A percentile compares a stretch with the other conserved stretches of the same genome.
These are phyloP conservation scores for Phialophora chinensis DNA, from an alignment of 2,329 filamentous ascomycete genomes.

Conservation along the genomic window DNA sequence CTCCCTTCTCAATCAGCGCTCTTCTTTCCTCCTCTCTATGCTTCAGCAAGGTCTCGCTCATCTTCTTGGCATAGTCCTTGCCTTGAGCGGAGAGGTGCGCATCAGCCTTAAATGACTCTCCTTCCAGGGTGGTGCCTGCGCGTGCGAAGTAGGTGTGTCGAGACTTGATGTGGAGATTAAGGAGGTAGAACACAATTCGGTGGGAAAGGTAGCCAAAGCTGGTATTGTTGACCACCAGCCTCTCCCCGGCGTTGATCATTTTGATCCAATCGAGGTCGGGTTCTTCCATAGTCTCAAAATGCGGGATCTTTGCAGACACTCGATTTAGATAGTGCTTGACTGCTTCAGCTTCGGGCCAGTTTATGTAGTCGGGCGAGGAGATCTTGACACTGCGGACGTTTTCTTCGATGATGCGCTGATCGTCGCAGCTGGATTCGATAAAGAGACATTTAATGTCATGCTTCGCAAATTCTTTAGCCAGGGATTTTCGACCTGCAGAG, in stretches of 20 bases:
- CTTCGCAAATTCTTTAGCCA: slow-evolving; percentile 97
- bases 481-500: slow-evolving; percentile 75
- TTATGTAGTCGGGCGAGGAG: slow-evolving; percentile 91
- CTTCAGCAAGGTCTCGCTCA: slow-evolving; percentile 80
- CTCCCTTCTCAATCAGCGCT: slow-evolving; percentile 71
- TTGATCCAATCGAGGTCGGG: slow-evolving; percentile 95
- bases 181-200: slow-evolving; percentile 96
- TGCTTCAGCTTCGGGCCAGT: slow-evolving; percentile 90
- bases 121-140: slow-evolving; percentile 82
- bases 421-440: slow-evolving; percentile 93
- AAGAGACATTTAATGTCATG: slow-evolving; percentile 96
- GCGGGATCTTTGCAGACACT: slow-evolving; percentile 89
- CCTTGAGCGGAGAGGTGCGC: slow-evolving; percentile 82
- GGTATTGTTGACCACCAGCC: slow-evolving; percentile 94
- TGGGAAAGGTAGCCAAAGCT: slow-evolving; percentile 96
- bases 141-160: slow-evolving; percentile 42
- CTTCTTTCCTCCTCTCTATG: slow-evolving; percentile 83
- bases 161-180: slow-evolving; percentile 96
- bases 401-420: slow-evolving; percentile 90
- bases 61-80: slow-evolving; percentile 78
- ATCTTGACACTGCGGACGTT: slow-evolving; percentile 98
- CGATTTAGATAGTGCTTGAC: slow-evolving; percentile 88
- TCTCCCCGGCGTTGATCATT: slow-evolving; percentile 97
- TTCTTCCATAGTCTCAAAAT: slow-evolving; percentile 97
- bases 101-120: slow-evolving; percentile 91